phyloP scores from a whole-genome alignment of 495 filamentous ascomycete species.

The Neurospora sp. region DNA sequence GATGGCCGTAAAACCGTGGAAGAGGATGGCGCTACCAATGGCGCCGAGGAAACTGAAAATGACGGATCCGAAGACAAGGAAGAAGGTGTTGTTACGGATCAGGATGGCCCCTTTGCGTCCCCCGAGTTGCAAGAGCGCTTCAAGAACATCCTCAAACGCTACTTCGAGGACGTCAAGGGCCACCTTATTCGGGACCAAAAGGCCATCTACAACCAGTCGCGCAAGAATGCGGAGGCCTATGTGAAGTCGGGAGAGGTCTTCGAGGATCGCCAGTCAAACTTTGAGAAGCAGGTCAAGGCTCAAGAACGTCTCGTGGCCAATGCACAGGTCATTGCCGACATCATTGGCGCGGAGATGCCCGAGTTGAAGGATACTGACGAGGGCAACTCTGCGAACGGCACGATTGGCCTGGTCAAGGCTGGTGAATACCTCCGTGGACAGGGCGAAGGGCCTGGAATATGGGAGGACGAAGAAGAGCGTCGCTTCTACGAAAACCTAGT shows the following conservation, averaged over 20 bases:
- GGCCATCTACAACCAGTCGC: constrained; percentile 67
- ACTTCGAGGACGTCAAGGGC: constrained; percentile 85
- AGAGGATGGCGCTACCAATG: constrained; percentile 66
- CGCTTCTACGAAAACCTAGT: constrained; percentile 96
- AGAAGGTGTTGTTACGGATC: constrained; percentile 33
- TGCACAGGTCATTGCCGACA: constrained; percentile 83
- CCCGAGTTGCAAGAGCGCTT: constrained; percentile 79
- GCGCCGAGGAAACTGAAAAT: constrained; percentile 35
- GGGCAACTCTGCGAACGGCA: constrained; percentile 51
- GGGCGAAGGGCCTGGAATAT: constrained; percentile 89
- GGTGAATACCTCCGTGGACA: constrained; percentile 87
- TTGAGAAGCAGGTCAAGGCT: constrained; percentile 82
- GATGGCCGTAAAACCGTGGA: constrained; percentile 78
- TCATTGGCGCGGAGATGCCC: constrained; percentile 88
- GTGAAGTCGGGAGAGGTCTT: constrained; percentile 98
- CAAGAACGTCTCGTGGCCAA: constrained; percentile 86
- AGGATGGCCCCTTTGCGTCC: constrained; percentile 60
- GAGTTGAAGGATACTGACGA: constrained; percentile 76
- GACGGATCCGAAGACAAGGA: constrained; percentile 39
- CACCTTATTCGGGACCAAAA: constrained; percentile 88
- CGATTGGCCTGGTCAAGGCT: constrained; percentile 87
- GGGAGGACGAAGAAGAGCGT: constrained; percentile 97
- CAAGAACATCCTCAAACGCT: constrained; percentile 74
- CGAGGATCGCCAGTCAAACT: constrained; percentile 91
- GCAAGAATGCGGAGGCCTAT: constrained; percentile 95